Percentiles rank a stretch among this genome's conserved stretches.
These are phyloP conservation scores for Acer saccharum DNA, from an alignment of 345 rosid species.

Conservation along the genomic window DNA sequence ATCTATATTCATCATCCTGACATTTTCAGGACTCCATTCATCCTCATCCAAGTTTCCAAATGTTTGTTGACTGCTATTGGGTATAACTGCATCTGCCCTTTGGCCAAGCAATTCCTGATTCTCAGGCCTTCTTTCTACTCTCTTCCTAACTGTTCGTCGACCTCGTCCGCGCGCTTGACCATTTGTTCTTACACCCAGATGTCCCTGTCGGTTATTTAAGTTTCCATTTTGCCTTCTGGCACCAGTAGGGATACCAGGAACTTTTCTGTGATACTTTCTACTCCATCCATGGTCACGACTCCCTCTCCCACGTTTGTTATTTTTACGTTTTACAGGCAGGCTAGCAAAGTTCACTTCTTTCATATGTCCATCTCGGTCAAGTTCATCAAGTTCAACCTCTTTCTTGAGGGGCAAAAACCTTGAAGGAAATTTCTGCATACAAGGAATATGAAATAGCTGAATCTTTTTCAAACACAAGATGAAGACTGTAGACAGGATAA, in stretches of 20 bases:
- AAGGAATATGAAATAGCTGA: conserved; percentile 5
- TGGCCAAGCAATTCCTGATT: conserved; percentile 26
- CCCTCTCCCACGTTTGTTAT: conserved; percentile 59
- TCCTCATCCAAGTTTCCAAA: conserved; percentile 31
- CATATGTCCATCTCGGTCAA: conserved; percentile 31
- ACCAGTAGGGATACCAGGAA: conserved; percentile 41
- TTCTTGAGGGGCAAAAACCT: conserved; percentile 48
- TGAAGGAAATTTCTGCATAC: conserved; percentile 60
- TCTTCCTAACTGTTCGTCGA: conserved; percentile 80
- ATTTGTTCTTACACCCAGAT: conserved; percentile 43
- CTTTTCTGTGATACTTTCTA: conserved; percentile 51
- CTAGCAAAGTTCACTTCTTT: conserved; percentile 43
- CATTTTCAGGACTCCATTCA: conserved; percentile 47
- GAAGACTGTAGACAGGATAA: not conserved
- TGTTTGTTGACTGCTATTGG: conserved; percentile 20
- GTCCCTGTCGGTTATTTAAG: conserved; percentile 42
- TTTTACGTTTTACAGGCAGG: conserved; percentile 43
- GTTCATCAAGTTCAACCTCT: conserved; percentile 46
- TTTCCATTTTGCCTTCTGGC: conserved; percentile 45
- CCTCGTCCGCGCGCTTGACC: conserved; percentile 65
- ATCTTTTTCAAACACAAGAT: not conserved
- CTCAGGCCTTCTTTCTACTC: conserved; percentile 54
- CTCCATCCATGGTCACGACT: conserved; percentile 54
- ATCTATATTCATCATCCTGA: conserved; percentile 39
- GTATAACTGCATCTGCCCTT: conserved; percentile 21